Percentiles rank a stretch among this genome's conserved stretches.
Conservation (phyloP, 495 filamentous ascomycete species). For the Neurospora tetrasperma region DNA sequence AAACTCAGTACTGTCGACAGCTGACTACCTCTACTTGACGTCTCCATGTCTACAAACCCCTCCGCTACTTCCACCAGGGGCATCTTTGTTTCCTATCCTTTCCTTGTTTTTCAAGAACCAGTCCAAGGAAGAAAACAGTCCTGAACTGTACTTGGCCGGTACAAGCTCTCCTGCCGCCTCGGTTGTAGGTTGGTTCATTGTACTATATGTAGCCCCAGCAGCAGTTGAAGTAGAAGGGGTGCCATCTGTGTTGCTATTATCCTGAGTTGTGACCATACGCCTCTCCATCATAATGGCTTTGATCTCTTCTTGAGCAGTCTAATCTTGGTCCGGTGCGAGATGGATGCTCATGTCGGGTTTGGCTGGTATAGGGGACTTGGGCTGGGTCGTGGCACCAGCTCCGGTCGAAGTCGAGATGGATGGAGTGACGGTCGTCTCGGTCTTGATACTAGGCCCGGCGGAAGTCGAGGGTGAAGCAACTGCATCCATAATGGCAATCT, state of each 20-base stretch:
- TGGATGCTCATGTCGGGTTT: too few species aligned
- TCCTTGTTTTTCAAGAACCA: not conserved
- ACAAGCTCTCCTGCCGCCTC: not conserved
- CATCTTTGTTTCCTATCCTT: not conserved
- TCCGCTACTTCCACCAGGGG: not conserved
- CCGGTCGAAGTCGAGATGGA: too few species aligned
- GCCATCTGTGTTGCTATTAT: too few species aligned
- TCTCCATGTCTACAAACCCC: not conserved
- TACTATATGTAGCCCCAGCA: not conserved
- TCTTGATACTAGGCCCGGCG: not conserved
- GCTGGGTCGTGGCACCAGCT: too few species aligned
- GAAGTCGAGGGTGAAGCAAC: not conserved
- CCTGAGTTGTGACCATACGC: not conserved
- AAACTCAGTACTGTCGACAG: slow-evolving; percentile 28
- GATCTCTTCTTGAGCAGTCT: not conserved
- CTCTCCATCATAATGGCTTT: not conserved
- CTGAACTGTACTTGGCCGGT: not conserved
- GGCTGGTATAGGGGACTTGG: too few species aligned
- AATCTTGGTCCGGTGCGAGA: not conserved
- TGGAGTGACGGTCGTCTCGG: too few species aligned
- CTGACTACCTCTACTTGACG: slow-evolving; percentile 27
- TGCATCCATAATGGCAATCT: not conserved
- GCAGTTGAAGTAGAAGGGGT: not conserved
- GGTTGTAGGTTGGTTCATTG: not conserved
- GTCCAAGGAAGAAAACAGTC: not conserved